A percentile compares a stretch with the other conserved stretches of the same genome.
Evolutionary conservation across 2,329 filamentous ascomycete genomes (phyloP).

Genomic region (Pseudogymnoascus sp.): DNA sequence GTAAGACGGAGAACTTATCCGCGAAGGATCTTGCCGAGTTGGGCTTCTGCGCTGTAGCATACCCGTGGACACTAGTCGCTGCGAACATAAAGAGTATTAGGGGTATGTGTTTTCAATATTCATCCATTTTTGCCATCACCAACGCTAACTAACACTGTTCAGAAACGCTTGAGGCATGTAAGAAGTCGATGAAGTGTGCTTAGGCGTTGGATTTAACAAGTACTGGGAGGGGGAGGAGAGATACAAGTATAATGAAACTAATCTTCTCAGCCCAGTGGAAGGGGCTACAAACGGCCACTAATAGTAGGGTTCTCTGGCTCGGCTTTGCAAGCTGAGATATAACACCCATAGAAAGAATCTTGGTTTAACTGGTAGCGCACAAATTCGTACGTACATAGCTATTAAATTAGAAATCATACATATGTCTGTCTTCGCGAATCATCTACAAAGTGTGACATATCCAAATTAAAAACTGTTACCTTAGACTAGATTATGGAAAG

Average conservation of each 20-base stretch:
- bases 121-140: conserved; percentile 28
- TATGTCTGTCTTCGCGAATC: background rate
- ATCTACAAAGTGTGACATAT: background rate
- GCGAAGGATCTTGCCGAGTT: conserved; percentile 31
- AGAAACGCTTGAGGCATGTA: conserved; percentile 32
- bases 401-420: background rate
- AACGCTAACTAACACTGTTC: conserved; percentile 32
- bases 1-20: conserved; percentile 34
- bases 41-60: conserved; percentile 31
- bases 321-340: background rate
- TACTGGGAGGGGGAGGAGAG: conserved; percentile 29
- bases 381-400: background rate
- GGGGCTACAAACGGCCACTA: background rate
- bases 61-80: conserved; percentile 34
- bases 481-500: background rate
- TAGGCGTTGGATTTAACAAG: conserved; percentile 37
- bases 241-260: conserved; percentile 17
- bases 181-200: conserved; percentile 36
- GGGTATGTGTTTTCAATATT: background rate
- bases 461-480: background rate
- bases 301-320: background rate
- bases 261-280: conserved; percentile 8
- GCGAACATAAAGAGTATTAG: conserved; percentile 31
- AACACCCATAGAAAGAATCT: background rate
- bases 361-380: background rate